These are phyloP conservation scores for Naganishia albida DNA, from an alignment of 1,284 basidiomycete species.

Conservation along the genomic window DNA sequence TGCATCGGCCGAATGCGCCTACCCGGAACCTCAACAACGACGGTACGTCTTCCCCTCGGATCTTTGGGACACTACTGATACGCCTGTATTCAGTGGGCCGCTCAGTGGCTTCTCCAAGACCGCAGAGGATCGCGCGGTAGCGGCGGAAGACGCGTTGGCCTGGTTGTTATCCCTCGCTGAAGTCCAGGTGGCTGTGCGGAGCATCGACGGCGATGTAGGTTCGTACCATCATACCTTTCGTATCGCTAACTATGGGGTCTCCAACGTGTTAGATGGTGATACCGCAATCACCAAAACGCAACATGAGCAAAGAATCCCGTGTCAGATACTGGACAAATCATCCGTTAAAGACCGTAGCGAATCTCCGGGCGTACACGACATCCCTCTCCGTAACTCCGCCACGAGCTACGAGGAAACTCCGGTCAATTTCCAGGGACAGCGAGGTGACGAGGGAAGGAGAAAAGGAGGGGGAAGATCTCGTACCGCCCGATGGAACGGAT, in stretches of 20 bases:
- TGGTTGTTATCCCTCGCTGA: conserved; percentile 34
- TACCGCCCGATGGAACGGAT: not conserved
- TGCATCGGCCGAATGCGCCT: conserved; percentile 33
- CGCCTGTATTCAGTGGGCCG: conserved; percentile 30
- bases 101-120: conserved; percentile 34
- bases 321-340: not conserved
- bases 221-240: conserved; percentile 6
- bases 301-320: not conserved
- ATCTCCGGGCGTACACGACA: not conserved
- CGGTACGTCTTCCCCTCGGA: conserved; percentile 28
- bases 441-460: no score
- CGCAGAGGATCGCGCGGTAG: conserved; percentile 36
- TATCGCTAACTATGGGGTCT: not conserved
- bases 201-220: conserved; percentile 31
- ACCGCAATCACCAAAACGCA: not conserved
- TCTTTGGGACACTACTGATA: not conserved
- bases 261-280: not conserved
- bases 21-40: conserved; percentile 35
- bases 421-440: no score
- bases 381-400: not conserved
- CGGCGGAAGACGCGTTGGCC: conserved; percentile 36
- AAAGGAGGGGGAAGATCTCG: no score
- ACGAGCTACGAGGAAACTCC: not conserved
- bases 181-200: conserved; percentile 31
- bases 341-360: not conserved